Evolutionary conservation across 805 yeast species (phyloP), one percentile per base, ranked within the genome.

Genomic region (Teunomyces stri): DNA sequence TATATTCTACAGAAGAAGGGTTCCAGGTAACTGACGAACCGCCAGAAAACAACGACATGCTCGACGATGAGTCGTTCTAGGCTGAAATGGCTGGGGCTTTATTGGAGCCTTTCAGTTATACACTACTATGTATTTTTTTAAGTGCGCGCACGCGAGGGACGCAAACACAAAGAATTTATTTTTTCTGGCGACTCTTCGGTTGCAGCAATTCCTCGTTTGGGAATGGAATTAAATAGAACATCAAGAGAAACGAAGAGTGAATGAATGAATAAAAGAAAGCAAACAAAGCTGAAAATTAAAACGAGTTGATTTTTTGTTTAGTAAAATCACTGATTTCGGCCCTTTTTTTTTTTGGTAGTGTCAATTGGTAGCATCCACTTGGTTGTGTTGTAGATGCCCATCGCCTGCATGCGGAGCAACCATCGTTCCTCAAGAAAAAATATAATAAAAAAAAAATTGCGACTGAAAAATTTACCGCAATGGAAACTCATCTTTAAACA

Each of bases 1-100:
- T 91, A 52, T 91, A 88, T 57, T 79, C 85, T 5, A 86, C 95
- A 0, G 89, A 87, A 46, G 96, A 87, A 52, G 96, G 96, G 0
- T 89, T 89, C 60, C 86, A 83, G 57, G 75, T 78, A 20, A 84
- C 84, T n/a, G 64, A 53, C 2, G 48, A 42, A 22, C 38, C 11
- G 36, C 46, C 25, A 16, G 57, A 49, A 36, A 13, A 25, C 42
- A 27, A 13, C 16, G 50, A 35, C 30, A 51, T 44, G 12, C 51
- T 47, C 11, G 64, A 61, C 39, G 47, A 51, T n/a, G 62, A 56
- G 45, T 57, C 61, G 9, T 60, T 60, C 46, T 46, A 46, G 11
- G 27, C 25, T 6, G 7, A 22, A 22, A 6, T 6, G 25, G 6
- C 1, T 5, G 9, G 6, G 6, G 6, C 25, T 22, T 22, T 22